Evolutionary conservation across 23 red algal species (phyloP), one percentile per base, ranked within the genome.

Genomic region (Gracilaria gracilis): DNA sequence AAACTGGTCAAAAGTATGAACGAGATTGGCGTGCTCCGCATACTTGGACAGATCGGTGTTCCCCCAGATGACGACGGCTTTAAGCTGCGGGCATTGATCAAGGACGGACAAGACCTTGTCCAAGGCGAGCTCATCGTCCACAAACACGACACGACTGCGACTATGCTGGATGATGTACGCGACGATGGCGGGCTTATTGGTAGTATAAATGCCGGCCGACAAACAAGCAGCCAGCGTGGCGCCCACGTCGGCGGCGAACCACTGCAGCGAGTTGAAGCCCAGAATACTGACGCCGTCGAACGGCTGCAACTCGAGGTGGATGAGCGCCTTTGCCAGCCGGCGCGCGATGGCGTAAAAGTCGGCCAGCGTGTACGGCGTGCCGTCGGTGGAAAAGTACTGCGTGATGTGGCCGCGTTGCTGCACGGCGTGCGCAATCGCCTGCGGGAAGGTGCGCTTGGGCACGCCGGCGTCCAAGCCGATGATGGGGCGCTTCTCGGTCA

Each of bases 201-300:
- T 95, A 13, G 93, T 88, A 51, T 98, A 98, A 27, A 95, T 95
- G 6, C 93, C 93, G 36, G 85, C 89, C 1, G 93, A 54, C 9
- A 95, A 36, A 33, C 73, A 75, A 13, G 85, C 96, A 7, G 94
- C 91, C 28, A 95, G 78, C 35, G 88, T 75, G 46, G 85, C 91
- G 7, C 93, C 96, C 0, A 93, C 57, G 21, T 95, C 89, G 64
- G 93, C 96, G 20, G 89, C 83, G 55, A 95, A 88, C 92, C 93
- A 98, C 50, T 85, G 32, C 19, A 94, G 57, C 42, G 87, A 71
- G 81, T 98, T 98, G 65, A 85, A 90, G 54, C 90, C 93, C 49
- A 95, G 80, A 61, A 98, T 98, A 37, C 74, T 58, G n/a, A 91
- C 92, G 20, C 87, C 90, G 17, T 93, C 91, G 28, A 66, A 84